Conservation (phyloP, 768 basidiomycete species). For the Phylloporus arenicola region DNA sequence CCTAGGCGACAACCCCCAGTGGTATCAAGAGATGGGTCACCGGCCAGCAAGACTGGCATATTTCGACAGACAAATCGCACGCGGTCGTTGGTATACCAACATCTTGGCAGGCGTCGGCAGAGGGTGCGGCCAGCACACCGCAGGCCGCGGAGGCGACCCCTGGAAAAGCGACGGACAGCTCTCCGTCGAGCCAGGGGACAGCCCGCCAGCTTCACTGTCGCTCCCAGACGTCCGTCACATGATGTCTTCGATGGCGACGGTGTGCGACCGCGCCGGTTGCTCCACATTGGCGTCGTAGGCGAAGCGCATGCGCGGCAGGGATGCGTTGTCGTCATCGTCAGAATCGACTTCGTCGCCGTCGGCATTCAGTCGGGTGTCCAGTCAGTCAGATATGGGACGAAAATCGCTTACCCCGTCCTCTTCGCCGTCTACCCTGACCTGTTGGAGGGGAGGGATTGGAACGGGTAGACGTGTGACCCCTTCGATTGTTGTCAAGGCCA, state of each 20-base stretch:
- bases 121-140: constrained; percentile 35
- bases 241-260: constrained; percentile 23
- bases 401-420: constrained; percentile 30
- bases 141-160: constrained; percentile 9
- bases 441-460: constrained; percentile 7
- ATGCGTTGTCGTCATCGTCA: constrained; percentile 49
- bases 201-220: constrained; percentile 17
- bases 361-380: constrained; percentile 32
- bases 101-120: constrained; percentile 55
- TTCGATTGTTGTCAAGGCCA: constrained; percentile 5
- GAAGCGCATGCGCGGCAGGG: constrained; percentile 45
- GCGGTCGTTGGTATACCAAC: constrained; percentile 26
- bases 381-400: constrained; percentile 3
- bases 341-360: constrained; percentile 62
- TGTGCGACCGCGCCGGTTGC: constrained; percentile 28
- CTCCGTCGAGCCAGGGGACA: constrained; percentile 19
- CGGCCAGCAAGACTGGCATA: constrained; percentile 30
- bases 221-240: constrained; percentile 22
- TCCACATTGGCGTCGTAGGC: constrained; percentile 15
- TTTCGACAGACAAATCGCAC: constrained; percentile 18
- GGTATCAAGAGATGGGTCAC: constrained; percentile 10
- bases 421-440: constrained; percentile 24
- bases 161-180: constrained; percentile 10
- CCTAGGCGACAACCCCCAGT: background rate
- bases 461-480: constrained; percentile 5